Evolutionary conservation across 352 stramenopile species (phyloP).

Genomic region (Phytophthora sojae): DNA sequence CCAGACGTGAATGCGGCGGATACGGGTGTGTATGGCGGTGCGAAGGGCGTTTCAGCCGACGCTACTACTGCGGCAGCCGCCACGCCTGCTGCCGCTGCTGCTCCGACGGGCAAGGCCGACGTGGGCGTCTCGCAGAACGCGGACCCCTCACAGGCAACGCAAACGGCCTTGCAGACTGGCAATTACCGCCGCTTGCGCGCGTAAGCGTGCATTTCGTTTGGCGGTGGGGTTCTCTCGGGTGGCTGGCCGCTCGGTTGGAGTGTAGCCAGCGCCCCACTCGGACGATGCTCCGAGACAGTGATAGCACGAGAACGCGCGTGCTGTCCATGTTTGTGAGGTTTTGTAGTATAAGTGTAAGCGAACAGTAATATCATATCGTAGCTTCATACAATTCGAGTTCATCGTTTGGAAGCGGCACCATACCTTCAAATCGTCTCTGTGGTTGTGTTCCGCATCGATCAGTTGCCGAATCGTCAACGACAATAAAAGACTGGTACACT

Average conservation of each 20-base stretch:
- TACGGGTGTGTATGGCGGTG: not conserved
- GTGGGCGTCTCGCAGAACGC: not conserved
- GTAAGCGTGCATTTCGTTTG: not conserved
- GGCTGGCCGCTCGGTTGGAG: too few relatives aligned
- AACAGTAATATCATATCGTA: too few relatives aligned
- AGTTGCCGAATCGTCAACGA: too few relatives aligned
- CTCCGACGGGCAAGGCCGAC: not conserved
- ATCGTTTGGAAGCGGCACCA: too few relatives aligned
- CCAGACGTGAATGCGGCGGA: not conserved
- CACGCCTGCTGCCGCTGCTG: not conserved
- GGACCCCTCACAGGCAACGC: not conserved
- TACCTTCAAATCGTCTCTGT: too few relatives aligned
- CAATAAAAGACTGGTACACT: too few relatives aligned
- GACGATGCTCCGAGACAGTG: not conserved
- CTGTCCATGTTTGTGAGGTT: too few relatives aligned
- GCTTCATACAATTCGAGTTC: too few relatives aligned
- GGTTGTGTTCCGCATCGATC: too few relatives aligned
- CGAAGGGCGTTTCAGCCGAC: not conserved
- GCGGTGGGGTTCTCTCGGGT: not conserved
- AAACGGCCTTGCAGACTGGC: not conserved
- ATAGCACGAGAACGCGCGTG: not conserved
- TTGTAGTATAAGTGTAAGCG: too few relatives aligned
- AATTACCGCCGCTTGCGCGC: not conserved
- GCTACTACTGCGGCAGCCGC: not conserved
- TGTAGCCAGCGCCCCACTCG: too few relatives aligned